Evolutionary conservation across 768 basidiomycete genomes (phyloP).

Genomic region (Kwoniella sp.): DNA sequence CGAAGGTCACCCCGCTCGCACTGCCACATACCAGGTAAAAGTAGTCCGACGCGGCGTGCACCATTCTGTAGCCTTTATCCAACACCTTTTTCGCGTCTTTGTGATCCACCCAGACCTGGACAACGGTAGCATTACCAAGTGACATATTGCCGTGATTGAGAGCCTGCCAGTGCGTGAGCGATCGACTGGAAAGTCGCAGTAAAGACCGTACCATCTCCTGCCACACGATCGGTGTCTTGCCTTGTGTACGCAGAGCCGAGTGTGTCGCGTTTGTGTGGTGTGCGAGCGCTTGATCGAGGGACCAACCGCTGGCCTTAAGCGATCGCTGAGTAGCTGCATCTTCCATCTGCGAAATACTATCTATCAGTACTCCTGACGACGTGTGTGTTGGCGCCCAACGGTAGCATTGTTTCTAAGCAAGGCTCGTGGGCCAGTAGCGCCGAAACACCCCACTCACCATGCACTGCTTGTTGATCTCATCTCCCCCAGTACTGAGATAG

Average conservation of each 20-base stretch:
- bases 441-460: constrained; percentile 52
- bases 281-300: constrained; percentile 63
- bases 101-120: constrained; percentile 66
- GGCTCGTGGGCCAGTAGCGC: neutral
- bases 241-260: constrained; percentile 55
- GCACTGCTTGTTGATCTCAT: constrained; percentile 68
- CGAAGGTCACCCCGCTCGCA: no score
- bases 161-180: neutral
- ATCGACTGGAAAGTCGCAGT: constrained; percentile 1
- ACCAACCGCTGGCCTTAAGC: constrained; percentile 56
- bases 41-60: constrained; percentile 69
- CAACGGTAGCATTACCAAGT: constrained; percentile 49
- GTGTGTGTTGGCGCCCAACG: no score
- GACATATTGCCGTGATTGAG: constrained; percentile 19
- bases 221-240: constrained; percentile 79
- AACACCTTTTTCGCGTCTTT: constrained; percentile 60
- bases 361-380: no score
- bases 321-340: constrained; percentile 61
- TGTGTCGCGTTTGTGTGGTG: constrained; percentile 63
- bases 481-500: constrained; percentile 77
- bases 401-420: no score
- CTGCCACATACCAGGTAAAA: constrained; percentile 63
- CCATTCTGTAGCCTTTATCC: constrained; percentile 59
- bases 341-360: constrained; percentile 46
- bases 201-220: constrained; percentile 70